Base-by-base conservation (phyloP, 345 rosid species). In the Raphanus raphanistrum region DNA sequence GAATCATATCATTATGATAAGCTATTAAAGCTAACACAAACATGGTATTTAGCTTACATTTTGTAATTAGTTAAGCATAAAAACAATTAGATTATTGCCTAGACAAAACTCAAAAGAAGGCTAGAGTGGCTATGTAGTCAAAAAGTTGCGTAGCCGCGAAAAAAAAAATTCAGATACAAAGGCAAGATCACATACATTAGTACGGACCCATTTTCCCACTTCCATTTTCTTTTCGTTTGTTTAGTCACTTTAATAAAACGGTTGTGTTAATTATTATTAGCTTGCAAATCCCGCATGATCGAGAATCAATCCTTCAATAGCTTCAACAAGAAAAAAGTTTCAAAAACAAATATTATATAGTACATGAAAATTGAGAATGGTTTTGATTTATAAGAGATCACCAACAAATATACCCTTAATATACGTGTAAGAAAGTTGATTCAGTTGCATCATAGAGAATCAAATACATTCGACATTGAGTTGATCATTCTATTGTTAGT, bases 1-100 rank as follows among this genome's bases (percentile, higher is more conserved):
- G 70, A 79, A 79, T 79, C 78, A 79, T 79, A 73, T 64, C 70
- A 63, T 52, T 50, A 79, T 79, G 74, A 79, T 73, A 68, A 73
- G 74, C 78, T 79, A 79, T 17, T 79, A 79, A 73, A 79, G 82
- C 70, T 11, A 61, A 60, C 70, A 33, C 36, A 36, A 73, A 35
- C 73, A 78, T 60, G 70, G 73, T 78, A 26, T 2, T 11, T 60
- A 67, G 74, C 59, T 59, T 73, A 50, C 3, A 8, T 28, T 4
- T 25, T 52, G 70, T 79, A 61, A 50, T 72, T 50, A 62, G n/a
- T 35, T 61, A 73, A 67, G 70, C 61, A 61, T 73, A 67, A 68
- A 48, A 68, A 35, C 28, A 73, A 67, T 5, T 78, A 72, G 35
- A 59, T 6, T 59, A 58, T 32, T 78, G 73, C 68, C 32, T 72